A percentile compares a stretch with the other conserved stretches of the same genome.
Conservation (phyloP, 139 green algal genomes). For the Bryopsis sp. region DNA sequence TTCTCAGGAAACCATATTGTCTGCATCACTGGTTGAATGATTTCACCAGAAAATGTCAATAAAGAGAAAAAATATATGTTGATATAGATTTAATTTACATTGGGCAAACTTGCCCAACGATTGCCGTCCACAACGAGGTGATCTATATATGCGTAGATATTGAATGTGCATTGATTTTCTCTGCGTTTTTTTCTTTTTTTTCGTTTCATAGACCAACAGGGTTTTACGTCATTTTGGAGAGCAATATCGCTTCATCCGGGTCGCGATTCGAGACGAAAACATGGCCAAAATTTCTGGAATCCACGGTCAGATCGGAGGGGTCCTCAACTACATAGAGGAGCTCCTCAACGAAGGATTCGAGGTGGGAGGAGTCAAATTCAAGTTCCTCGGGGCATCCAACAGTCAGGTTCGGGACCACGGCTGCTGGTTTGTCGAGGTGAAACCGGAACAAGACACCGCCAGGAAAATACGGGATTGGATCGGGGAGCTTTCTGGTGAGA, state of each 20-base stretch:
- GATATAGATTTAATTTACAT: too few species aligned
- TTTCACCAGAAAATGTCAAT: too few species aligned
- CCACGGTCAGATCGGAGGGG: background rate
- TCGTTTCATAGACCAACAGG: background rate
- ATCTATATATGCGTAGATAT: too few species aligned
- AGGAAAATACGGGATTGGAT: background rate
- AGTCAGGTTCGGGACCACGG: conserved; percentile 13
- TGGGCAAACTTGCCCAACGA: too few species aligned
- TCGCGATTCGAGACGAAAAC: conserved; percentile 13
- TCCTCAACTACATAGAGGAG: background rate
- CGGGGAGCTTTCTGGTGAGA: background rate
- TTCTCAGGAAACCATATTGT: too few species aligned
- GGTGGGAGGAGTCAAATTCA: background rate
- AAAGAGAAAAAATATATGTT: too few species aligned
- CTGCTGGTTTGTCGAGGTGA: conserved; percentile 12
- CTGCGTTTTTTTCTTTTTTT: too few species aligned
- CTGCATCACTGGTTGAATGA: too few species aligned
- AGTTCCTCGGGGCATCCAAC: conserved; percentile 10
- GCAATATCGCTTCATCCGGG: background rate
- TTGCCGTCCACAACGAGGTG: too few species aligned
- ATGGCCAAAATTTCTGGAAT: background rate
- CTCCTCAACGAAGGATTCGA: background rate
- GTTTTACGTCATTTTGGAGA: background rate
- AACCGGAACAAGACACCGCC: background rate
- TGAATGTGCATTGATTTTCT: too few species aligned